Percentiles rank a stretch among this genome's conserved stretches.
Conservation (phyloP, 2,329 filamentous ascomycete genomes). For the Monilinia fructicola region DNA sequence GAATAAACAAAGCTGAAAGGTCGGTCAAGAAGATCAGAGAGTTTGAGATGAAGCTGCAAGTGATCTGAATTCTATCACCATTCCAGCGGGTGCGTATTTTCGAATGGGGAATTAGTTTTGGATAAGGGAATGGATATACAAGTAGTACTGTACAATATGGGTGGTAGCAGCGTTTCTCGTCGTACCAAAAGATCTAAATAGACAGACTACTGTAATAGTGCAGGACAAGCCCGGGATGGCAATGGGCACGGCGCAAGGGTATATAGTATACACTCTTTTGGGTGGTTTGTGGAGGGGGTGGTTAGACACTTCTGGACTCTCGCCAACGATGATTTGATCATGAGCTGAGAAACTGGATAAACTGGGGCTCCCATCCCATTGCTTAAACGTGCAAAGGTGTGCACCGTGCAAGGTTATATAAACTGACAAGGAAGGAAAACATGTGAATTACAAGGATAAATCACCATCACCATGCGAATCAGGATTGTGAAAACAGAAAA, state of each 20-base stretch:
- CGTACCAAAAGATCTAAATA: background rate
- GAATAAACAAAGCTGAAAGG: background rate
- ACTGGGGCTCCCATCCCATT: background rate
- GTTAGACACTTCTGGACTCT: background rate
- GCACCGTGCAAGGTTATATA: background rate
- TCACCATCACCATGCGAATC: conserved; percentile 23
- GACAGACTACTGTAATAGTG: background rate
- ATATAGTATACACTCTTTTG: conserved; percentile 3
- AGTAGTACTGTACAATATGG: background rate
- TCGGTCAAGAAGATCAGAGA: conserved; percentile 1
- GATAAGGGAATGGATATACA: conserved; percentile 8
- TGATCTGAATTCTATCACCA: conserved; percentile 20
- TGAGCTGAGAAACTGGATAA: background rate
- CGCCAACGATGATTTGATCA: conserved; percentile 11
- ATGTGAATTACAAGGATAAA: conserved; percentile 23
- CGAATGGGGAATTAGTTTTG: background rate
- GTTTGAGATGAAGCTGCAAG: conserved; percentile 14
- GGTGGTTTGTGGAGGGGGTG: background rate
- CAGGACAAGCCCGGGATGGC: conserved; percentile 17
- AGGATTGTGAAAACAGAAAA: background rate
- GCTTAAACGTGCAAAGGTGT: background rate
- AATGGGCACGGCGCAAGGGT: conserved; percentile 12
- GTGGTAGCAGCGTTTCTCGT: conserved; percentile 13
- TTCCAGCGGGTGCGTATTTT: conserved; percentile 13
- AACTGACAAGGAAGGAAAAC: conserved; percentile 14